A percentile compares a stretch with the other conserved stretches of the same genome.
Conservation (phyloP, 2,329 filamentous ascomycete genomes). For the Camillea tinctor region DNA sequence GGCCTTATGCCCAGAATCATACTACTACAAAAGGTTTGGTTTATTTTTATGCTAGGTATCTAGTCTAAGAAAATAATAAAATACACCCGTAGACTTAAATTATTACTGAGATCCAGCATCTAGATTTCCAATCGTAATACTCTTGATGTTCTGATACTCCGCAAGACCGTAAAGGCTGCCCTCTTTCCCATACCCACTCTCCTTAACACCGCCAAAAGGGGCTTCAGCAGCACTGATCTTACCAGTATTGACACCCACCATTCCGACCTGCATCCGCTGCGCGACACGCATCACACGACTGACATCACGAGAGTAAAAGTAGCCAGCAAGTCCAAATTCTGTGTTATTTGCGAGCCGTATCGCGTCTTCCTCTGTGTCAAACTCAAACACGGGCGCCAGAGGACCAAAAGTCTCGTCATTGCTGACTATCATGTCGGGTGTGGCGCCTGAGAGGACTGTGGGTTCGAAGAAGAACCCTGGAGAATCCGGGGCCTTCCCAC, state of each 20-base stretch:
- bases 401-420: constrained; percentile 65
- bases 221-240: constrained; percentile 52
- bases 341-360: constrained; percentile 46
- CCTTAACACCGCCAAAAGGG: constrained; percentile 72
- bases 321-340: too few relatives aligned
- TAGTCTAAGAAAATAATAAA: too few relatives aligned
- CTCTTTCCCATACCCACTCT: constrained; percentile 55
- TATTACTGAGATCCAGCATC: too few relatives aligned
- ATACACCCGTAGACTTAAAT: too few relatives aligned
- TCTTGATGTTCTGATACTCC: constrained; percentile 69
- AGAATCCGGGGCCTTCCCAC: constrained; percentile 63
- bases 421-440: constrained; percentile 62
- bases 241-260: constrained; percentile 68
- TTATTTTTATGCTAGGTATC: too few relatives aligned
- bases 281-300: too few relatives aligned
- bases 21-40: too few relatives aligned
- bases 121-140: too few relatives aligned
- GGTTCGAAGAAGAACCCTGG: constrained; percentile 73
- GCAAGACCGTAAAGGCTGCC: constrained; percentile 58
- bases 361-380: constrained; percentile 69
- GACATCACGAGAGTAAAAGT: too few relatives aligned
- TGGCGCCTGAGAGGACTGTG: constrained; percentile 70
- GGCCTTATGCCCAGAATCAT: too few relatives aligned
- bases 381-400: constrained; percentile 64
- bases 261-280: too few relatives aligned